These are phyloP conservation scores for Didymosphaeria variabile DNA, from an alignment of 2,329 filamentous ascomycete species.

Conservation along the genomic window DNA sequence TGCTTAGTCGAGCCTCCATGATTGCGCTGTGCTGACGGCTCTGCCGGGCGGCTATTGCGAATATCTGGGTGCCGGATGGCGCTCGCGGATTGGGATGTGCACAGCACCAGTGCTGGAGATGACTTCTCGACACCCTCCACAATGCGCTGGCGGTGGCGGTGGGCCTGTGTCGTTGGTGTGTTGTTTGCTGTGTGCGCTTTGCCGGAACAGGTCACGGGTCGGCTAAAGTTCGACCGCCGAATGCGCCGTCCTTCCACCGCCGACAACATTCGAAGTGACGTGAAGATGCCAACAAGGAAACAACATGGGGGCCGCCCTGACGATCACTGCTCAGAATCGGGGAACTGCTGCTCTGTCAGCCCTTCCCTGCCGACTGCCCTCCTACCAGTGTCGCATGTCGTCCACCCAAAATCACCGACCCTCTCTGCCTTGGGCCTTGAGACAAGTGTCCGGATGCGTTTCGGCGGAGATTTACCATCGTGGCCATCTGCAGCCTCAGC, in stretches of 20 bases:
- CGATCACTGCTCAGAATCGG: constrained; percentile 27
- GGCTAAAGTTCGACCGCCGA: constrained; percentile 17
- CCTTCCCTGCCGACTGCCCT: constrained; percentile 25
- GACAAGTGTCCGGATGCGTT: constrained; percentile 11
- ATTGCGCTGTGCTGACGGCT: constrained; percentile 24
- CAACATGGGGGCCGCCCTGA: constrained; percentile 21
- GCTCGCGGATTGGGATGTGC: constrained; percentile 13
- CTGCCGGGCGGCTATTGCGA: constrained; percentile 37
- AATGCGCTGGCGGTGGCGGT: constrained; percentile 8
- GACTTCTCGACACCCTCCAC: not conserved
- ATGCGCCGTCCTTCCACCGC: constrained; percentile 6
- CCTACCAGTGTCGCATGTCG: constrained; percentile 21
- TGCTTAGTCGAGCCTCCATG: constrained; percentile 35
- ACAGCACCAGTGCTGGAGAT: not conserved
- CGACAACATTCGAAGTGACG: not conserved
- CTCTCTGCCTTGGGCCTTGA: constrained; percentile 16
- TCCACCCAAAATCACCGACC: constrained; percentile 17
- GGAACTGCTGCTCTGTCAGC: constrained; percentile 21
- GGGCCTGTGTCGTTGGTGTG: constrained; percentile 4
- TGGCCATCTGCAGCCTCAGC: constrained; percentile 1
- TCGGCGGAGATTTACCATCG: constrained; percentile 11
- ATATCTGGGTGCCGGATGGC: constrained; percentile 21
- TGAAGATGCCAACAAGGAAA: constrained; percentile 8
- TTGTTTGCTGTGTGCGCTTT: constrained; percentile 8
- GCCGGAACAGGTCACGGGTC: constrained; percentile 13